A percentile compares a stretch with the other conserved stretches of the same genome.
Evolutionary conservation across 1,139 yeast genomes (phyloP).

Genomic region (Magnusiomyces fungicola): DNA sequence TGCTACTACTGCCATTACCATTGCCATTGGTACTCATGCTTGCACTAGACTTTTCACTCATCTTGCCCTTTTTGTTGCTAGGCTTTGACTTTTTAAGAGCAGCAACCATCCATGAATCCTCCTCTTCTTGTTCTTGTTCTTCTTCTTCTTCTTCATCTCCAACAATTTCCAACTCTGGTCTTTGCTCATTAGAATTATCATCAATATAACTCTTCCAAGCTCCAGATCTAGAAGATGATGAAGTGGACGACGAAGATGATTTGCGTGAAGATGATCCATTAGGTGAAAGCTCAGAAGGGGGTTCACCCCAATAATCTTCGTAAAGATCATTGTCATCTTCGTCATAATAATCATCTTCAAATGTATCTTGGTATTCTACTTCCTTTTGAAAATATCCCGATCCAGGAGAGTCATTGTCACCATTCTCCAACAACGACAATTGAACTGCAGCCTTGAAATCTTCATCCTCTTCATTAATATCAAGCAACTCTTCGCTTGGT

Average conservation of each 20-base stretch:
- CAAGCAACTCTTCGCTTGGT: constrained; percentile 23
- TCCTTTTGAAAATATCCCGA: too few species aligned
- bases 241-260: not conserved
- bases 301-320: not conserved
- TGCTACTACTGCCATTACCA: not conserved
- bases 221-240: not conserved
- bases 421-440: constrained; percentile 17
- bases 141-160: too few species aligned
- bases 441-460: constrained; percentile 22
- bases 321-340: not conserved
- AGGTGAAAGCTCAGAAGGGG: not conserved
- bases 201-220: too few species aligned
- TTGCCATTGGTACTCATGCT: too few species aligned
- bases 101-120: not conserved
- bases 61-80: not conserved
- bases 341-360: not conserved
- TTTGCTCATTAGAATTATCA: too few species aligned
- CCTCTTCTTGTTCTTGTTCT: not conserved
- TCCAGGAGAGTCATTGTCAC: too few species aligned
- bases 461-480: constrained; percentile 20
- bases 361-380: constrained; percentile 2
- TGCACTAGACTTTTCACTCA: too few species aligned
- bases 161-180: too few species aligned
- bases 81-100: not conserved
- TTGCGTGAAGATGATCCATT: not conserved